phyloP scores from a whole-genome alignment of 176 grass and related monocot species.

The sorghum (Sorghum bicolor) region Sorghum_bicolor_NCBIv3 NC_012879.2:56200001-56200500 shows the following conservation, averaged over 20 bases:
- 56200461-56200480: constrained; percentile 89
- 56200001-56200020: neutral
- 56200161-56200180: too few relatives aligned
- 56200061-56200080: constrained; percentile 87
- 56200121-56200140: constrained; percentile 85
- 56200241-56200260: constrained; percentile 52
- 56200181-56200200: neutral
- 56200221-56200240: neutral
- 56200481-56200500: constrained; percentile 91
- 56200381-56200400: neutral
- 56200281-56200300: constrained; percentile 88
- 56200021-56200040: neutral
- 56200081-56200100: constrained; percentile 77
- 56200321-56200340: constrained; percentile 47
- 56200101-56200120: constrained; percentile 82
- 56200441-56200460: constrained; percentile 88
- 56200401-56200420: neutral
- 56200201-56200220: neutral
- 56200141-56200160: constrained; percentile 24
- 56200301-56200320: constrained; percentile 96
- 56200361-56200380: too few relatives aligned
- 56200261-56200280: constrained; percentile 75
- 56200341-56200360: neutral
- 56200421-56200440: neutral
- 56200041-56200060: constrained; percentile 50